These are phyloP conservation scores for Podaxis rugospora DNA, from an alignment of 768 basidiomycete genomes.

Conservation along the genomic window DNA sequence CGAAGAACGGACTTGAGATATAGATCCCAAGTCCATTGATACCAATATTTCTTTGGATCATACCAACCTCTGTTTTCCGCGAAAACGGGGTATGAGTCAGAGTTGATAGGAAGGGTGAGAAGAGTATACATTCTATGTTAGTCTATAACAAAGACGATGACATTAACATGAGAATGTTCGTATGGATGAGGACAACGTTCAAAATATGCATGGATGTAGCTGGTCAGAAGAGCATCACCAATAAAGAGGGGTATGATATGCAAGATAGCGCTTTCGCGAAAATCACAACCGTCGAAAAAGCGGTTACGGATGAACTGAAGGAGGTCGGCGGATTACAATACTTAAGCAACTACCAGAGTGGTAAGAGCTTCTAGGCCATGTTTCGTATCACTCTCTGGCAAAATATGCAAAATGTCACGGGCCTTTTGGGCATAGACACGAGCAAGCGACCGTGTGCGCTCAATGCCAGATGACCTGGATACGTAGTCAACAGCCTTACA, in stretches of 20 bases:
- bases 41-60: too few species aligned
- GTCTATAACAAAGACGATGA: neutral
- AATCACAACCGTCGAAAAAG: neutral
- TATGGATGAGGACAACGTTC: neutral
- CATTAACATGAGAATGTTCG: neutral
- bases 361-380: slow-evolving; percentile 71
- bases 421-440: slow-evolving; percentile 73
- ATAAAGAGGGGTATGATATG: too few species aligned
- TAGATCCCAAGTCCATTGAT: too few species aligned
- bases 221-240: too few species aligned
- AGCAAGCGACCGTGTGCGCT: slow-evolving; percentile 77
- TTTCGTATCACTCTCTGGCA: slow-evolving; percentile 82
- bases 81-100: too few species aligned
- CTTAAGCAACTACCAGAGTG: slow-evolving; percentile 60
- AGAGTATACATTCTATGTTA: neutral
- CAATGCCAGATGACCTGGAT: slow-evolving; percentile 64
- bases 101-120: neutral
- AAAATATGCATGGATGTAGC: neutral
- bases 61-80: too few species aligned
- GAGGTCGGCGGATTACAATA: slow-evolving; percentile 29
- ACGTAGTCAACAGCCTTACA: slow-evolving; percentile 66
- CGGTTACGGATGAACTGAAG: neutral
- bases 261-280: too few species aligned
- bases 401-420: slow-evolving; percentile 53
- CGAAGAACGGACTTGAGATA: too few species aligned